Evolutionary conservation across 2,329 filamentous ascomycete genomes (phyloP), one percentile per base, ranked within the genome.

Genomic region (Claviceps capensis): DNA sequence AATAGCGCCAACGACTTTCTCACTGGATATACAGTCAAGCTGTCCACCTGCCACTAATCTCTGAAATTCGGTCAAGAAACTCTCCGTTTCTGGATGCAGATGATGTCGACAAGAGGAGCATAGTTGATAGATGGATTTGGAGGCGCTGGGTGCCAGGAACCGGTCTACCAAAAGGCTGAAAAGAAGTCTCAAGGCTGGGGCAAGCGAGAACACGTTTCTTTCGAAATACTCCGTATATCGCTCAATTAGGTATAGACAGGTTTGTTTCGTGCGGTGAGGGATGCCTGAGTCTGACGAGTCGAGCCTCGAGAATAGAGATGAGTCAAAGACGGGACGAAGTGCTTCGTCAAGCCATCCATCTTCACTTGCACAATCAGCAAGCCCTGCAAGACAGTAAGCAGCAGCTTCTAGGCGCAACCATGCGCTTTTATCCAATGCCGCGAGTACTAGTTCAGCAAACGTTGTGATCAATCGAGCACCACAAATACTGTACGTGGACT

Each of bases 211-310:
- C 1, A 81, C 72, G 61, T 87, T 81, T 22, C 81, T 76, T 59
- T 86, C 78, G 63, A 94, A 91, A 66, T 87, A 93, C 51, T 83
- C 79, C 5, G 85, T 81, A 61, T 88, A 89, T 26, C 80, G 76
- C 57, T 86, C 85, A 42, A 91, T 81, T 42, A 87, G 67, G 46
- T 78, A 76, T 34, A 91, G 75, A 38, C 83, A 83, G 0, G 84
- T 84, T 59, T 86, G 81, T 48, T 81, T 76, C 17, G 82, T 76
- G 50, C 82, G 76, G 4, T 78, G 67, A 1, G 83, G 83, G 11
- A 88, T 74, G 3, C 71, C 66, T 2, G 69, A 65, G 55, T 75
- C 63, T 49, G 72, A 62, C 67, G 76, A 62, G 63, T 72, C 61
- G 55, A 82, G 68, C 59, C 83, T 61, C 64, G 71, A 62, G 65